Base-by-base conservation (phyloP, 306 rosid genomes). In the Trifolium subterraneum region DNA sequence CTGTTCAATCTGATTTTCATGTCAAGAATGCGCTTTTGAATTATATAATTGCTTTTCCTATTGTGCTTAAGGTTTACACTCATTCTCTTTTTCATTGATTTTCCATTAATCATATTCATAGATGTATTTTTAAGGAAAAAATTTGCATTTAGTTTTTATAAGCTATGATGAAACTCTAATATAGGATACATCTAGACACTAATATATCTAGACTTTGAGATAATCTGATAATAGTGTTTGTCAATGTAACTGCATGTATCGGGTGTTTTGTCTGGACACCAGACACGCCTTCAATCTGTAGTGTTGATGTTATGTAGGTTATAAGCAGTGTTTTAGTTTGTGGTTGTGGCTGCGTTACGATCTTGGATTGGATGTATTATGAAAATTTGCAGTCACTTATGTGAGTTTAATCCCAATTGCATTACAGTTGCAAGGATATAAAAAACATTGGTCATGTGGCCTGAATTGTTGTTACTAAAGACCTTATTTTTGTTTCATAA, bases 21-120 rank as follows among this genome's bases (percentile, higher is more conserved):
- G 44, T 90, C 65, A 90, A 85, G 85, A 84, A 81, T 70, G 90
- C 89, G 3, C 93, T 93, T 66, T 31, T 93, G 80, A 88, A 85
- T 73, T 93, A 93, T 68, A 87, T 90, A 41, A 79, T 80, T 74
- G 98, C 97, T 2, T 93, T 93, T 47, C 98, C 98, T 2, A 59
- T 90, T 61, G 88, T 56, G 27, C 63, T 56, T 9, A 56, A 56
- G 63, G 63, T 55, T 22, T 31, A 23, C 3, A 56, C 63, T 56
- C 16, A 10, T 56, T 22, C 62, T 1, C 8, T 4, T 4, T 13
- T 12, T 44, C 15, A 44, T 39, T 39, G 44, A 2, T 39, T 45
- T 45, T 45, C 6, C 0, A 45, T 48, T n/a, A n/a, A n/a, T 6
- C 54, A n/a, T 48, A n/a, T 1, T 1, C 1, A 29, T 29, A 29